Evolutionary conservation across 2,329 filamentous ascomycete species (phyloP).

Genomic region (Sclerotinia minor): DNA sequence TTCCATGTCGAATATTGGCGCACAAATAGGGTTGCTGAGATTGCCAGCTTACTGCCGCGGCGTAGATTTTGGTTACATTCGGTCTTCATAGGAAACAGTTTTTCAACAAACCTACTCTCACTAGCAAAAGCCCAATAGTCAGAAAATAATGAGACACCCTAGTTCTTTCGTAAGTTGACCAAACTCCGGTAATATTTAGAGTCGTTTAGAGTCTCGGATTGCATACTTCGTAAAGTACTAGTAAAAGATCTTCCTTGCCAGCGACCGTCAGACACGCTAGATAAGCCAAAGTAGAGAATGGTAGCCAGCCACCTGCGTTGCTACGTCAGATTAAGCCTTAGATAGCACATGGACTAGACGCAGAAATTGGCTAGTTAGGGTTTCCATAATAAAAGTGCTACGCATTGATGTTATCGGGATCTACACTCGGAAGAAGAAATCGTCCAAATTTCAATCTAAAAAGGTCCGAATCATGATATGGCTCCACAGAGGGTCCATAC

Average conservation of each 20-base stretch:
- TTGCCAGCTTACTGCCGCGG: background rate
- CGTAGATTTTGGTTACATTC: background rate
- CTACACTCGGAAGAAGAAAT: background rate
- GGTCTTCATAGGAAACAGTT: background rate
- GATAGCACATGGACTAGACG: background rate
- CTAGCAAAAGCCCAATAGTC: too few species aligned
- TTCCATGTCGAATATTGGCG: slow-evolving; percentile 1
- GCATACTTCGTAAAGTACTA: background rate
- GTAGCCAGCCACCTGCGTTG: background rate
- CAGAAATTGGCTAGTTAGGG: too few species aligned
- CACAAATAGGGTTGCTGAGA: background rate
- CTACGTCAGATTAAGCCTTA: background rate
- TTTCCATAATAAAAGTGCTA: background rate
- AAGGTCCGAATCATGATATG: background rate
- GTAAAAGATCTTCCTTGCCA: background rate
- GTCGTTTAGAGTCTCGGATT: background rate
- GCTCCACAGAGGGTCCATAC: background rate
- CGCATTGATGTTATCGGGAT: background rate
- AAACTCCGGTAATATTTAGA: background rate
- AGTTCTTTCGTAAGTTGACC: background rate
- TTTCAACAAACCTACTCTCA: background rate
- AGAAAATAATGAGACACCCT: too few species aligned
- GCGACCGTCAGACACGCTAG: background rate
- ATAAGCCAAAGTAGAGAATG: background rate
- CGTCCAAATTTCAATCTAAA: background rate